Percentiles rank a stretch among this genome's conserved stretches.
Evolutionary conservation across 2,329 filamentous ascomycete genomes (phyloP).

Genomic region (Sporothrix protearum): DNA sequence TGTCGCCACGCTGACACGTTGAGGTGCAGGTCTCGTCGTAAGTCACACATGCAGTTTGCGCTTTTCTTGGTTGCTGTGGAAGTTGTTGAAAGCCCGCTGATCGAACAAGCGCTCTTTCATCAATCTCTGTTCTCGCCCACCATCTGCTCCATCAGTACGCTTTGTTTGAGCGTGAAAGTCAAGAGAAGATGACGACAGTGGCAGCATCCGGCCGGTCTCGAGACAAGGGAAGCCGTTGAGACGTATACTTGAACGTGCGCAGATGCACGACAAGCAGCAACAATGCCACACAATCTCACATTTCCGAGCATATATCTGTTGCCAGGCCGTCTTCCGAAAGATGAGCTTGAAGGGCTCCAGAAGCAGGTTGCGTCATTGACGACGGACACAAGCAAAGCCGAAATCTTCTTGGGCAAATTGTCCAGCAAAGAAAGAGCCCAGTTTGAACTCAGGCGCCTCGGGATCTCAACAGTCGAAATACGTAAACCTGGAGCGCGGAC

Average conservation of each 20-base stretch:
- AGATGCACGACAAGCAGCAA: background rate
- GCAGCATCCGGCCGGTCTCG: background rate
- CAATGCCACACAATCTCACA: conserved; percentile 10
- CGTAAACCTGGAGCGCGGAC: background rate
- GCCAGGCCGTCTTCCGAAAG: conserved; percentile 61
- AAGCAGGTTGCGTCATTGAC: conserved; percentile 63
- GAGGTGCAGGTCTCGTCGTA: background rate
- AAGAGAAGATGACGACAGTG: background rate
- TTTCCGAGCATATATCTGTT: conserved; percentile 71
- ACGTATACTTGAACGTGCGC: background rate
- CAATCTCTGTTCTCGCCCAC: background rate
- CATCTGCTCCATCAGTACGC: background rate
- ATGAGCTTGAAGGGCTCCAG: conserved; percentile 62
- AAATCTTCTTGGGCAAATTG: conserved; percentile 71
- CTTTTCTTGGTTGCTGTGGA: background rate
- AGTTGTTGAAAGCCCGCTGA: background rate
- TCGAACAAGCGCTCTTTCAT: background rate
- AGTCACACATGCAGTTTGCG: background rate
- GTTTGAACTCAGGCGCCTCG: conserved; percentile 70
- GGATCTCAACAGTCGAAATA: conserved; percentile 53
- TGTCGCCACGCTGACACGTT: background rate
- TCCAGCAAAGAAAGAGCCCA: conserved; percentile 65
- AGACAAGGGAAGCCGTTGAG: background rate
- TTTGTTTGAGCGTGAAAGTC: background rate
- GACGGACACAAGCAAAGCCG: conserved; percentile 67